Evolutionary conservation across 2,329 filamentous ascomycete genomes (phyloP).

Genomic region (Cercospora sesami): DNA sequence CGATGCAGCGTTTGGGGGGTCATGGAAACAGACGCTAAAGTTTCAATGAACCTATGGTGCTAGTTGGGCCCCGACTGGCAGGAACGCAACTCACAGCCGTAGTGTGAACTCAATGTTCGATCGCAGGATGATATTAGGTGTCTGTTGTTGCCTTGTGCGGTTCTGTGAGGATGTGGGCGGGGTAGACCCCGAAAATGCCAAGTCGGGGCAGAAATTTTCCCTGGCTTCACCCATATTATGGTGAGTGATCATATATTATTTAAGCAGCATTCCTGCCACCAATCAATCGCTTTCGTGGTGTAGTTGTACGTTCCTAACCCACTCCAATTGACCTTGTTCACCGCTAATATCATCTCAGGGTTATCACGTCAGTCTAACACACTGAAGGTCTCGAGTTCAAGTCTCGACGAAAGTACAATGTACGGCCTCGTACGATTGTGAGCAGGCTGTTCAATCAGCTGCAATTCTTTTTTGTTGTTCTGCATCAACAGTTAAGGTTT

Average conservation of each 20-base stretch:
- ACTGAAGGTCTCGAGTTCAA: slow-evolving; percentile 12
- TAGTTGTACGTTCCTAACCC: background rate
- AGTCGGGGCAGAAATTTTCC: background rate
- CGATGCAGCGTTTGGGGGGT: background rate
- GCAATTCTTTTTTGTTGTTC: background rate
- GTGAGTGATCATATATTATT: no score
- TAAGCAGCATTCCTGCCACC: no score
- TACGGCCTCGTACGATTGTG: background rate
- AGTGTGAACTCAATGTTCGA: background rate
- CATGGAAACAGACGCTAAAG: background rate
- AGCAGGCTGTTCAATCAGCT: background rate
- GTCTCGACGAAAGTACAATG: slow-evolving; percentile 5
- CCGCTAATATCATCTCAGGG: background rate
- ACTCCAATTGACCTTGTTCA: background rate
- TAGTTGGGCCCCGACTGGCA: background rate
- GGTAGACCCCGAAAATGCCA: background rate
- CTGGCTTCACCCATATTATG: no score
- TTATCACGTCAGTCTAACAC: slow-evolving; percentile 50
- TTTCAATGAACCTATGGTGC: background rate
- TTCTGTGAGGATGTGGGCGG: no score
- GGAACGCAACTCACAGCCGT: background rate
- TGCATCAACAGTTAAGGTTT: background rate
- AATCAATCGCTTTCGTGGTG: background rate
- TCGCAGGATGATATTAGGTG: background rate
- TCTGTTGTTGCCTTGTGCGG: background rate